phyloP scores from a whole-genome alignment of 139 green algal genomes.

The Edaphochlamys debaryana region DNA sequence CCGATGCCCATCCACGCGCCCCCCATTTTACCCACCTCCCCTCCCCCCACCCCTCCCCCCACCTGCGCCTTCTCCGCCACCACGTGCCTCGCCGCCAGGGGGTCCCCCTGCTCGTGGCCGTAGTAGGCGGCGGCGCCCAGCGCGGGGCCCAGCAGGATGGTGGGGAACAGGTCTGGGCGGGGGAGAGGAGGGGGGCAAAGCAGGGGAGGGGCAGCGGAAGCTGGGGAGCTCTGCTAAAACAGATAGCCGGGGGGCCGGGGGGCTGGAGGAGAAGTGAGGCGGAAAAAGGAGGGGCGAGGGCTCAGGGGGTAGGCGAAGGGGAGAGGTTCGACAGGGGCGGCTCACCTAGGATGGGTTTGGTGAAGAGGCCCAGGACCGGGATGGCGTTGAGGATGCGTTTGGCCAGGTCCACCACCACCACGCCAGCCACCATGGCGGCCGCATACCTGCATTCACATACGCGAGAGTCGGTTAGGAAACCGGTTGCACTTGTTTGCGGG shows the following conservation, averaged over 20 bases:
- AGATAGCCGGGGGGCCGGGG: no score
- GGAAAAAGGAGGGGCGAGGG: no score
- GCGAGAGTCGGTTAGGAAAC: neutral
- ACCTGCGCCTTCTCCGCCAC: conserved; percentile 8
- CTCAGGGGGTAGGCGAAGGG: no score
- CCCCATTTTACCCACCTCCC: no score
- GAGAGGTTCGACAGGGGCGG: no score
- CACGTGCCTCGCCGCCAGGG: conserved; percentile 39
- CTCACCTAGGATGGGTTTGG: conserved; percentile 52
- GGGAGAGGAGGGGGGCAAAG: no score
- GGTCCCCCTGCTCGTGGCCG: conserved; percentile 51
- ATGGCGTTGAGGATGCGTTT: conserved; percentile 47
- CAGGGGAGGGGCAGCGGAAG: no score
- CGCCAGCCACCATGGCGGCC: conserved; percentile 40
- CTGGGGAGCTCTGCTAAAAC: no score
- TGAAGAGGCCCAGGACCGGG: conserved; percentile 41
- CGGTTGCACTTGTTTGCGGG: neutral
- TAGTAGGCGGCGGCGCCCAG: conserved; percentile 55
- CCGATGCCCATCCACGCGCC: no score
- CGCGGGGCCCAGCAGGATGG: conserved; percentile 45
- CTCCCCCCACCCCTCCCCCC: no score
- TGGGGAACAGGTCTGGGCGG: conserved; percentile 55
- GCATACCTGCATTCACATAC: conserved; percentile 45
- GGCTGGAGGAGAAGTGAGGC: no score
- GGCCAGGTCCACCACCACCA: conserved; percentile 31